Conservation (phyloP, 306 rosid genomes). For the Prosopis cineraria region DNA sequence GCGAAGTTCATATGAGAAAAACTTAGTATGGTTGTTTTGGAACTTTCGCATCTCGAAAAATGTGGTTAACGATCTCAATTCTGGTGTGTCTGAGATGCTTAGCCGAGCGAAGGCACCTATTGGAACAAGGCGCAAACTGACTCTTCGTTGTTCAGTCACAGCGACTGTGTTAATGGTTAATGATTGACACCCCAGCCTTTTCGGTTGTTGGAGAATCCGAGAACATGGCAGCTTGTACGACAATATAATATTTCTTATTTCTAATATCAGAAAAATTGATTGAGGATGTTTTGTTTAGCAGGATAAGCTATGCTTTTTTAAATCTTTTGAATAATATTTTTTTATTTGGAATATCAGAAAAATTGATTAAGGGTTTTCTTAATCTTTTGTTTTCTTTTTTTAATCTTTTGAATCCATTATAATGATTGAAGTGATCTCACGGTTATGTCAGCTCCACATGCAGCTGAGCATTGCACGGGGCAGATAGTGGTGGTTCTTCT, state of each 20-base stretch:
- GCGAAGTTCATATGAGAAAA: neutral
- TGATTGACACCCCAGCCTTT: neutral
- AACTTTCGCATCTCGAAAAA: conserved; percentile 34
- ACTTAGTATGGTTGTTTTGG: no score
- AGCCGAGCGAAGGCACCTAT: neutral
- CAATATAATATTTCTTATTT: neutral
- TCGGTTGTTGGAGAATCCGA: neutral
- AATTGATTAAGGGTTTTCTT: neutral
- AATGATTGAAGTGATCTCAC: neutral
- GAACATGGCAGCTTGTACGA: neutral
- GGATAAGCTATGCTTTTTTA: no score
- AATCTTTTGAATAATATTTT: no score
- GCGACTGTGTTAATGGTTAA: neutral
- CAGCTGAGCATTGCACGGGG: conserved; percentile 13
- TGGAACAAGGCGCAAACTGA: neutral
- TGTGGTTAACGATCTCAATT: conserved; percentile 25
- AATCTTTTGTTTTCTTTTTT: neutral
- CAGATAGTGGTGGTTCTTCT: neutral
- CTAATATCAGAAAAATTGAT: neutral
- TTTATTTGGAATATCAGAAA: neutral
- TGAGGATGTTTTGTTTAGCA: no score
- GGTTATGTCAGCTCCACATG: conserved; percentile 5
- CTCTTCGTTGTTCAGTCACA: neutral
- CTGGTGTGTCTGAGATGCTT: conserved; percentile 14
- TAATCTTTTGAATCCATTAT: neutral